Percentiles rank a stretch among this genome's conserved stretches.
These are phyloP conservation scores for Aspergillus coremiiformis DNA, from an alignment of 495 filamentous ascomycete species.

Conservation along the genomic window DNA sequence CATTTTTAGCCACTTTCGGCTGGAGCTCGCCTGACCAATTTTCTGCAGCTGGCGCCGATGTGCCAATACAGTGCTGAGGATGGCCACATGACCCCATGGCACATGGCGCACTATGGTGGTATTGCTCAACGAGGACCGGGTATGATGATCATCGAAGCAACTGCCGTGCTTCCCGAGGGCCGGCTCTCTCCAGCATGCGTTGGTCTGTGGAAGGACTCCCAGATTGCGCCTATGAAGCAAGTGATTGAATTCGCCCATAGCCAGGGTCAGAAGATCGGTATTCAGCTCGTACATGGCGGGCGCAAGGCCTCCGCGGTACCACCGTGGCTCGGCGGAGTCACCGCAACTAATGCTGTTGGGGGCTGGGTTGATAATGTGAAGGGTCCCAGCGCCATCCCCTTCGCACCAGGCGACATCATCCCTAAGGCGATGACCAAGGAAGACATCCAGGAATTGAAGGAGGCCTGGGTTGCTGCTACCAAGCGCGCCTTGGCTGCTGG, in stretches of 20 bases:
- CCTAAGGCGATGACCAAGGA: slow-evolving; percentile 46
- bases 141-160: slow-evolving; percentile 64
- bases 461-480: slow-evolving; percentile 45
- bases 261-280: slow-evolving; percentile 62
- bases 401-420: slow-evolving; percentile 38
- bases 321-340: slow-evolving; percentile 48
- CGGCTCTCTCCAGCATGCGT: slow-evolving; percentile 64
- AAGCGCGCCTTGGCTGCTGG: slow-evolving; percentile 51
- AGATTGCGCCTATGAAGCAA: slow-evolving; percentile 52
- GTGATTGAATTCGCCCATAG: slow-evolving; percentile 63
- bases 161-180: slow-evolving; percentile 59
- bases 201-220: slow-evolving; percentile 67
- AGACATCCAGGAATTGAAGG: slow-evolving; percentile 53
- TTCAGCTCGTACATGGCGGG: slow-evolving; percentile 70
- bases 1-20: too few species aligned
- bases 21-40: neutral
- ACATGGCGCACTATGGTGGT: slow-evolving; percentile 48
- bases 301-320: slow-evolving; percentile 65
- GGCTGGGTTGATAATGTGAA: slow-evolving; percentile 58
- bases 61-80: slow-evolving; percentile 63
- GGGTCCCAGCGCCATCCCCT: slow-evolving; percentile 46
- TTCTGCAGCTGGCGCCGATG: slow-evolving; percentile 43
- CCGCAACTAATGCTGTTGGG: slow-evolving; percentile 46
- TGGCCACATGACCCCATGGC: slow-evolving; percentile 55
- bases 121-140: slow-evolving; percentile 58